Conservation (phyloP, 768 basidiomycete species). For the Agaricus blazei region DNA sequence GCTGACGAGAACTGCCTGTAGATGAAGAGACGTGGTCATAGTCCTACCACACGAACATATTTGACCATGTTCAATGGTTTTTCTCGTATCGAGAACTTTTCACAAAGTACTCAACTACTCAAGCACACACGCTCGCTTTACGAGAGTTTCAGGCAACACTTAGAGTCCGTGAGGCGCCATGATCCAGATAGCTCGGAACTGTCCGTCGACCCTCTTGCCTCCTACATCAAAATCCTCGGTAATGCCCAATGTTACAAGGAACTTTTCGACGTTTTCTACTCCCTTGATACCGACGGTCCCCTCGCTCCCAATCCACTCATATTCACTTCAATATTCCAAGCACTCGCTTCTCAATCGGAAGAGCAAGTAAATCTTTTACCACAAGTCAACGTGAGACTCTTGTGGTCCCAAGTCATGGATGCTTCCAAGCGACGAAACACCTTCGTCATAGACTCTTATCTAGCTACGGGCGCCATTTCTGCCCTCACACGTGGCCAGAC, state of each 20-base stretch:
- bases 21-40: conserved; percentile 85
- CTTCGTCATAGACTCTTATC: conserved; percentile 48
- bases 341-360: conserved; percentile 23
- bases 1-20: conserved; percentile 21
- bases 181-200: conserved; percentile 45
- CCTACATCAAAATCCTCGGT: conserved; percentile 67
- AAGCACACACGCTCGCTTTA: conserved; percentile 57
- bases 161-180: conserved; percentile 41
- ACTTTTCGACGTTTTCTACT: conserved; percentile 73
- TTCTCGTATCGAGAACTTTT: conserved; percentile 59
- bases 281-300: conserved; percentile 57
- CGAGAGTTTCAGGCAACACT: conserved; percentile 47
- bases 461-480: conserved; percentile 47
- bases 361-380: conserved; percentile 36
- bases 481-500: conserved; percentile 52
- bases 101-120: conserved; percentile 53
- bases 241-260: conserved; percentile 54
- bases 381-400: conserved; percentile 55
- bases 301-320: conserved; percentile 55
- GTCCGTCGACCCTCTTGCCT: conserved; percentile 42
- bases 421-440: conserved; percentile 37
- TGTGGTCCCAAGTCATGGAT: conserved; percentile 67
- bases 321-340: conserved; percentile 63
- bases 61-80: conserved; percentile 66
- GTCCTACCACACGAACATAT: conserved; percentile 63